These are phyloP conservation scores for Miscanthus lutarioriparius DNA, from an alignment of 176 grass and related monocot species.

Conservation along the genomic window DNA sequence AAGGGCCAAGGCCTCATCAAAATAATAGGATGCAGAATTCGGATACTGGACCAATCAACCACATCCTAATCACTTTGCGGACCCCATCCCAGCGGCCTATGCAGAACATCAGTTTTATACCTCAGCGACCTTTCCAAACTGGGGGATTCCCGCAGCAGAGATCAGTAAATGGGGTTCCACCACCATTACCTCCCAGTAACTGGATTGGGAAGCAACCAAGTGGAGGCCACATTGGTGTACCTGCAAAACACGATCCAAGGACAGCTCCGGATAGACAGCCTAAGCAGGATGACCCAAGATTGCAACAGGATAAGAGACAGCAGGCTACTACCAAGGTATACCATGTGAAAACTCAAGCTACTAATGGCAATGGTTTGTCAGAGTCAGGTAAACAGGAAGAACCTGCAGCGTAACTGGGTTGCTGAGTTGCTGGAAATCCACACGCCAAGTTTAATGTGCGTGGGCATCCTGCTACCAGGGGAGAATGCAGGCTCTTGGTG, in stretches of 20 bases:
- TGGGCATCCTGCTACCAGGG: neutral
- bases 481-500: neutral
- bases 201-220: constrained; percentile 78
- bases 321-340: constrained; percentile 55
- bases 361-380: constrained; percentile 37
- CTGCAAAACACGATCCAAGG: constrained; percentile 42
- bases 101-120: constrained; percentile 27
- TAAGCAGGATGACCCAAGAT: constrained; percentile 50
- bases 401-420: neutral
- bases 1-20: constrained; percentile 45
- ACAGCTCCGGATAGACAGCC: constrained; percentile 25
- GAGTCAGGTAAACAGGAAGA: constrained; percentile 43
- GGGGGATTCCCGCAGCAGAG: constrained; percentile 32
- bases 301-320: constrained; percentile 51
- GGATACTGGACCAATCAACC: constrained; percentile 42
- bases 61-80: constrained; percentile 40
- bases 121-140: constrained; percentile 40
- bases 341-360: constrained; percentile 46
- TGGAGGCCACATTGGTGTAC: constrained; percentile 34
- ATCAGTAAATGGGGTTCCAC: constrained; percentile 49
- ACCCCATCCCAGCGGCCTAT: constrained; percentile 39
- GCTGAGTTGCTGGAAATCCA: neutral
- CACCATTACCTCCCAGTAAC: constrained; percentile 72
- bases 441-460: neutral
- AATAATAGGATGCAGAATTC: constrained; percentile 47